These are phyloP conservation scores for Xanthoceras sorbifolium DNA, from an alignment of 345 rosid genomes.

Conservation along the genomic window DNA sequence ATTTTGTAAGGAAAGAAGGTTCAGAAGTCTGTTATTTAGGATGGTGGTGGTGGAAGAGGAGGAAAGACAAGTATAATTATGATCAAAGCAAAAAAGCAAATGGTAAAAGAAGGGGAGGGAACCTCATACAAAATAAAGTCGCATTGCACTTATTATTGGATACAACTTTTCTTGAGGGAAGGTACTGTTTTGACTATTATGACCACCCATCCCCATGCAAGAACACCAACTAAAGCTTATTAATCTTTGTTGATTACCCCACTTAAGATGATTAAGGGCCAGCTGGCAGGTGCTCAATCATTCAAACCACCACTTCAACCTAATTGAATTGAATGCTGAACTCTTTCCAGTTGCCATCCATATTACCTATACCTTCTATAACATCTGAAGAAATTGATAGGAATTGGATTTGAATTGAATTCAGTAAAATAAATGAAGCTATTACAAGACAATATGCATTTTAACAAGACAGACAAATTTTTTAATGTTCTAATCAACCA, in stretches of 20 bases:
- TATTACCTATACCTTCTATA: neutral
- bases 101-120: constrained; percentile 47
- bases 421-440: too few relatives aligned
- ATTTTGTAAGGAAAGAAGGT: constrained; percentile 20
- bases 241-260: neutral
- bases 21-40: constrained; percentile 23
- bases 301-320: neutral
- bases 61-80: constrained; percentile 43
- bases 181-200: constrained; percentile 12
- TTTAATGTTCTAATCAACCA: neutral
- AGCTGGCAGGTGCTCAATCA: neutral
- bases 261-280: neutral
- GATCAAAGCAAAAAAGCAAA: constrained; percentile 28
- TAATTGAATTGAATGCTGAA: neutral
- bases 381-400: neutral
- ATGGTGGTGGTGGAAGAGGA: constrained; percentile 27
- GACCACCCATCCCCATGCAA: constrained; percentile 3
- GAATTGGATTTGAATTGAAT: neutral
- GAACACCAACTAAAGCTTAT: neutral
- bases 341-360: neutral
- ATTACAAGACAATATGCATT: too few relatives aligned
- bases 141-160: constrained; percentile 25
- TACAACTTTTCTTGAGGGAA: constrained; percentile 25
- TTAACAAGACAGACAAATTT: neutral
- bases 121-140: constrained; percentile 51